Percentiles rank a stretch among this genome's conserved stretches.
phyloP scores from a whole-genome alignment of 1,284 basidiomycete genomes.

The Apiotrichum domesticum region DNA sequence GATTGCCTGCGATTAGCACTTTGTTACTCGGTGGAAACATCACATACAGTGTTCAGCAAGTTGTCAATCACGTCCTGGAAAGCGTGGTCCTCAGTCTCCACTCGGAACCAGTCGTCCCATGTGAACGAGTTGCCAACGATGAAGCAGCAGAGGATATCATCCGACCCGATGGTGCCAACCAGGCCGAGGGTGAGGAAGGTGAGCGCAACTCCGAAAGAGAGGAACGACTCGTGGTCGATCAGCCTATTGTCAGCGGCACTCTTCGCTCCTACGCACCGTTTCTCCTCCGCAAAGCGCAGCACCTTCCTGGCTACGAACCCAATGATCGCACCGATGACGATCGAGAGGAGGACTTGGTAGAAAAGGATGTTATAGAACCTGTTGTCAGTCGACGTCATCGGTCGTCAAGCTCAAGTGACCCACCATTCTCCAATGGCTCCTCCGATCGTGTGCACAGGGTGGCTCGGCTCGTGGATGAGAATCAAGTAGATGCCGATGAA shows the following conservation, averaged over 20 bases:
- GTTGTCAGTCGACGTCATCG: neutral
- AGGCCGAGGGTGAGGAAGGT: constrained; percentile 68
- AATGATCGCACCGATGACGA: constrained; percentile 68
- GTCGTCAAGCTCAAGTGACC: constrained; percentile 38
- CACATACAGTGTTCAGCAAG: constrained; percentile 47
- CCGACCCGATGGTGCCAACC: constrained; percentile 77
- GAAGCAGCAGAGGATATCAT: constrained; percentile 66
- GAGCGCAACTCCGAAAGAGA: constrained; percentile 44
- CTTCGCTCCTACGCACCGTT: constrained; percentile 45
- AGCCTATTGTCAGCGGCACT: constrained; percentile 59
- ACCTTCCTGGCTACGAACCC: constrained; percentile 54
- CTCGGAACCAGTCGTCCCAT: constrained; percentile 50
- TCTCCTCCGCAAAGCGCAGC: constrained; percentile 32
- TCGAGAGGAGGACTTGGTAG: constrained; percentile 59
- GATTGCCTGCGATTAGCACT: constrained; percentile 27
- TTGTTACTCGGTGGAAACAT: no score
- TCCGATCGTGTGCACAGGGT: constrained; percentile 47
- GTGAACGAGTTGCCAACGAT: constrained; percentile 42
- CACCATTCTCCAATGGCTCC: constrained; percentile 59
- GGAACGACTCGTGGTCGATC: constrained; percentile 47
- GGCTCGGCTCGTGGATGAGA: constrained; percentile 51
- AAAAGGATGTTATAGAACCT: constrained; percentile 44
- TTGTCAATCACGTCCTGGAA: constrained; percentile 56
- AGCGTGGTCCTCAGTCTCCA: constrained; percentile 51
- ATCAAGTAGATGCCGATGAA: constrained; percentile 85